Evolutionary conservation across 148 eudicot species (phyloP), one percentile per base, ranked within the genome.

Genomic region (Vaccinium corymbosum): DNA sequence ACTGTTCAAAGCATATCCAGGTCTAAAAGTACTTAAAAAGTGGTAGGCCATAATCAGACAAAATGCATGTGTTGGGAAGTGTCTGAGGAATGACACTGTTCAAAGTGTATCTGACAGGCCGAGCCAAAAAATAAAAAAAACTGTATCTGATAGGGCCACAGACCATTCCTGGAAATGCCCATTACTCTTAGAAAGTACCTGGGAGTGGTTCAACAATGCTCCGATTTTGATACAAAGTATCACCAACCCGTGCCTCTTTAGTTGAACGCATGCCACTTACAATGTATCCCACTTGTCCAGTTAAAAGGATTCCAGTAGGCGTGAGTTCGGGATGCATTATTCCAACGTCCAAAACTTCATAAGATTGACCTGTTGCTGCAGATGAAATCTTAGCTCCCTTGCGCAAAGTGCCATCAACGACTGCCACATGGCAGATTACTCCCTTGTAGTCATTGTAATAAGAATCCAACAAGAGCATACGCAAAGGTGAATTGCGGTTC

Each of bases 371-470:
- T 70, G 98, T 94, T 80, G 95, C 98, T 59, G 92, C 94, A 70
- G 98, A 92, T 20, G 92, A 91, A 88, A 96, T 91, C 81, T 92
- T 96, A 50, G 92, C 99, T 80, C 97, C 98, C 89, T 94, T 96
- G 16, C 87, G 87, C 87, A 96, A 81, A 80, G 92, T 84, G 72
- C 98, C 99, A 78, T 96, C 99, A 90, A 96, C 93, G 82, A 96
- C 89, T 6, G 99, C 98, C 48, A 94, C 98, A 52, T 96, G 99
- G 87, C 99, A 96, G 76, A 96, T 94, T 64, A 96, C 99, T 85
- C 99, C 99, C 88, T 90, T 96, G 85, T 96, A 96, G 78, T 96
- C 99, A 85, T 96, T 97, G 88, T 94, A 92, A 88, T 96, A 93
- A 70, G 99, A 96, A 87, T 96, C 98, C 87, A 96, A 89, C 86